Evolutionary conservation across 768 basidiomycete species (phyloP).

Genomic region (Fistulinella prunicolor): DNA sequence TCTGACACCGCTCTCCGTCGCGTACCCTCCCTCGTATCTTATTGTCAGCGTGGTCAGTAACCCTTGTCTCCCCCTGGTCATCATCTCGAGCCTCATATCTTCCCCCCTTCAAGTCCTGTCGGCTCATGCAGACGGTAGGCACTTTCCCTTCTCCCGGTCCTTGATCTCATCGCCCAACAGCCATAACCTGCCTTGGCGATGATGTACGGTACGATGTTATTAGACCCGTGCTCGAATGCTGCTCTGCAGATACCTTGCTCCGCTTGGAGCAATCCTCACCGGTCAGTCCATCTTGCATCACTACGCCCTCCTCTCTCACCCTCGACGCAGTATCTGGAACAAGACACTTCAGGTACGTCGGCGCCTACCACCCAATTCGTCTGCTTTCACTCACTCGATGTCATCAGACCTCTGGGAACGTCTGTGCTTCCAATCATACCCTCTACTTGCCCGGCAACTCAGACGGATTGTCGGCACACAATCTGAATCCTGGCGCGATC

Average conservation of each 20-base stretch:
- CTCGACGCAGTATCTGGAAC: slow-evolving; percentile 45
- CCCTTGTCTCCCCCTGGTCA: slow-evolving; percentile 2
- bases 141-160: neutral
- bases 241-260: slow-evolving; percentile 65
- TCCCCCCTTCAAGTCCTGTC: slow-evolving; percentile 47
- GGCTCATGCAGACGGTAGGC: slow-evolving; percentile 59
- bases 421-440: slow-evolving; percentile 60
- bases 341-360: slow-evolving; percentile 52
- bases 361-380: neutral
- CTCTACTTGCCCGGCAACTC: slow-evolving; percentile 50
- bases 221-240: slow-evolving; percentile 71
- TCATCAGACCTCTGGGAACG: slow-evolving; percentile 63
- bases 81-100: slow-evolving; percentile 11
- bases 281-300: slow-evolving; percentile 41
- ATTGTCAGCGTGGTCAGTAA: slow-evolving; percentile 73
- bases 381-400: slow-evolving; percentile 5
- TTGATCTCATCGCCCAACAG: slow-evolving; percentile 34
- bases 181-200: slow-evolving; percentile 61
- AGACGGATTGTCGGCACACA: slow-evolving; percentile 38
- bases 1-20: slow-evolving; percentile 36
- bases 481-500: slow-evolving; percentile 64
- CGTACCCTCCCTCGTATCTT: slow-evolving; percentile 61
- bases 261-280: slow-evolving; percentile 69
- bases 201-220: slow-evolving; percentile 59
- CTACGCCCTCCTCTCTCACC: slow-evolving; percentile 13